Conservation (phyloP, 23 red algal genomes). For the Gracilariopsis chorda region DNA sequence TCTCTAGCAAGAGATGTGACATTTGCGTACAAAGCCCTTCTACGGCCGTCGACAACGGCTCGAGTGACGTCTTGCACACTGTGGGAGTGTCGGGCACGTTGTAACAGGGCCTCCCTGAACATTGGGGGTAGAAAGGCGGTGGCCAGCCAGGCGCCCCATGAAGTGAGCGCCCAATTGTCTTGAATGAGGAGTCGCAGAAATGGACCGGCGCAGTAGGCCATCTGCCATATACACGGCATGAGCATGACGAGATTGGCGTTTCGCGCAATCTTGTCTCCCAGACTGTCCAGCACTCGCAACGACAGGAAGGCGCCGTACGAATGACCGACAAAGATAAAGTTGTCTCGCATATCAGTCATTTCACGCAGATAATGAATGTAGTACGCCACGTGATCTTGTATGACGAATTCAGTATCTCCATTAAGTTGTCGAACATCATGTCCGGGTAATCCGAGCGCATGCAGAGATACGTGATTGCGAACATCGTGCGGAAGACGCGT, state of each 20-base stretch:
- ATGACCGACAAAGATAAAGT: slow-evolving; percentile 35
- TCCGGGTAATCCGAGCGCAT: slow-evolving; percentile 69
- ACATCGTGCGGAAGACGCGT: slow-evolving; percentile 23
- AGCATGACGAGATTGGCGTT: slow-evolving; percentile 38
- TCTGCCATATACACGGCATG: slow-evolving; percentile 48
- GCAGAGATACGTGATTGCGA: background rate
- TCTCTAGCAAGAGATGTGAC: slow-evolving; percentile 23
- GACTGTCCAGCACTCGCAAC: slow-evolving; percentile 3
- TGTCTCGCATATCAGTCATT: background rate
- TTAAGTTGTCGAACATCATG: slow-evolving; percentile 73
- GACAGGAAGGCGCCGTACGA: slow-evolving; percentile 51
- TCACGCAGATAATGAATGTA: slow-evolving; percentile 43
- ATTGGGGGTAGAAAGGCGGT: slow-evolving; percentile 16
- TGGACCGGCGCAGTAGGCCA: slow-evolving; percentile 14
- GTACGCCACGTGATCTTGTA: slow-evolving; percentile 57
- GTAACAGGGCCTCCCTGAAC: background rate
- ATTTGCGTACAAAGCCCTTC: slow-evolving; percentile 31
- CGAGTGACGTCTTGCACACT: background rate
- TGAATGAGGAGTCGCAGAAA: background rate
- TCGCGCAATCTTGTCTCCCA: background rate
- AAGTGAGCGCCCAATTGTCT: background rate
- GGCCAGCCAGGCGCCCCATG: background rate
- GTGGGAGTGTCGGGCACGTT: slow-evolving; percentile 1
- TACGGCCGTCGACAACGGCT: slow-evolving; percentile 17
- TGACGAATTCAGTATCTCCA: slow-evolving; percentile 22